Evolutionary conservation across 2,329 filamentous ascomycete species (phyloP), one percentile per base, ranked within the genome.

Genomic region (Aureobasidium sp.): DNA sequence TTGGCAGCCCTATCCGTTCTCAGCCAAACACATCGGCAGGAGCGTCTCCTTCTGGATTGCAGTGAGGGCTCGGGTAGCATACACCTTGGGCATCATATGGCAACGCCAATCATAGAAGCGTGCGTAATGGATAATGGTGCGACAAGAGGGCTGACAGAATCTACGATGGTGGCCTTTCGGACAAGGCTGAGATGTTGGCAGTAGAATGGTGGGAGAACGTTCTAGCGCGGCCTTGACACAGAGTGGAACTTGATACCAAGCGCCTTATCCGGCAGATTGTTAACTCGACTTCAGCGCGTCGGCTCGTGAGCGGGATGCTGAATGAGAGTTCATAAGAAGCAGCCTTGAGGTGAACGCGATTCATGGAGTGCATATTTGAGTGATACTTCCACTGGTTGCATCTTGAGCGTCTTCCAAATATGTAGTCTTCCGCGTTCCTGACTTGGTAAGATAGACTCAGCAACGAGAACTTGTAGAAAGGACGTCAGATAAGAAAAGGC

Each of bases 171-270:
- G 21, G 41, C 53, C 29, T 55, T 25, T 11, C 15, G 15, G 41
- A 21, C 53, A 57, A 34, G 44, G 55, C 34, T 39, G 42, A 48
- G 42, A 21, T 37, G 52, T 34, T 34, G 42, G 44, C 55, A 59
- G 29, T 37, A 25, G 42, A 59, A 59, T 39, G 32, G 15, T 59
- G 42, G 42, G 34, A 59, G 55, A 59, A 57, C 16, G n/a, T 59
- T 59, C 55, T 59, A 59, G 55, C 55, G 55, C 47, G 16, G 53
- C 41, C 41, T 27, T 47, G 53, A 37, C n/a, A 13, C 37, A 29
- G 11, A n/a, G 52, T 27, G 37, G 32, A 9, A 37, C n/a, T 52
- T 39, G 34, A 39, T 52, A 52, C 32, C 49, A 52, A 39, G 34
- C 49, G 25, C 49, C 13, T 6, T 37, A 15, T 52, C 27, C 49